A percentile compares a stretch with the other conserved stretches of the same genome.
Conservation (phyloP, 2,329 filamentous ascomycete species). For the Paecilomyces sp. region DNA sequence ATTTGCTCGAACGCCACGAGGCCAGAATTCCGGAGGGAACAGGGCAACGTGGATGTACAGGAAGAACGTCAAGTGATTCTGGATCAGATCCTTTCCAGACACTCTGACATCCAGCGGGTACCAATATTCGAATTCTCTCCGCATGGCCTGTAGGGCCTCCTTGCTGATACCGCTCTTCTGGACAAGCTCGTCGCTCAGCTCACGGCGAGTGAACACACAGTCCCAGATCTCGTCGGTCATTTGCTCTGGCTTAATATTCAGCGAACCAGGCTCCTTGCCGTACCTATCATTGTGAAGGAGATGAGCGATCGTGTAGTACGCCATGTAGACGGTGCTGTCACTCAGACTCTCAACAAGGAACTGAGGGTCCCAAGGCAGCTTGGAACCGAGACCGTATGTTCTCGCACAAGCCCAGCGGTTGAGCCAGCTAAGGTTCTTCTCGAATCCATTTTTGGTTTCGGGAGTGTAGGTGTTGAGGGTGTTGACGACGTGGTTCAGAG, state of each 20-base stretch:
- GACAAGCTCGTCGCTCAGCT: constrained; percentile 59
- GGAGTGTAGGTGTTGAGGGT: constrained; percentile 71
- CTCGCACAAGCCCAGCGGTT: constrained; percentile 93
- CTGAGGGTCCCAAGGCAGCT: constrained; percentile 85
- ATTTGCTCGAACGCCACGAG: constrained; percentile 75
- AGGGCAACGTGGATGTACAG: constrained; percentile 89
- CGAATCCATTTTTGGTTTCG: constrained; percentile 73
- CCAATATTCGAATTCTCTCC: constrained; percentile 92
- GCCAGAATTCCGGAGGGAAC: constrained; percentile 85
- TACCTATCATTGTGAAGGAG: constrained; percentile 78
- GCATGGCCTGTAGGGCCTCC: constrained; percentile 69
- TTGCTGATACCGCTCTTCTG: constrained; percentile 63
- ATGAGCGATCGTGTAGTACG: constrained; percentile 55
- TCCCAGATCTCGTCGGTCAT: constrained; percentile 97
- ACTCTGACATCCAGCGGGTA: constrained; percentile 86
- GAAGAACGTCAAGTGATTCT: constrained; percentile 93
- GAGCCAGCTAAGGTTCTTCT: constrained; percentile 83
- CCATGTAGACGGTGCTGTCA: constrained; percentile 82
- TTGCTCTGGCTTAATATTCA: constrained; percentile 69
- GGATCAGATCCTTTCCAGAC: constrained; percentile 87
- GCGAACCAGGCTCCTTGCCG: constrained; percentile 62
- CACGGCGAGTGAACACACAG: constrained; percentile 77
- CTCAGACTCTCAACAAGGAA: constrained; percentile 89
- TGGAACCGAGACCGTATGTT: constrained; percentile 86
- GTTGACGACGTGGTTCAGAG: constrained; percentile 64